Evolutionary conservation across 2,329 filamentous ascomycete genomes (phyloP).

Genomic region (Botryotinia narcissicola): DNA sequence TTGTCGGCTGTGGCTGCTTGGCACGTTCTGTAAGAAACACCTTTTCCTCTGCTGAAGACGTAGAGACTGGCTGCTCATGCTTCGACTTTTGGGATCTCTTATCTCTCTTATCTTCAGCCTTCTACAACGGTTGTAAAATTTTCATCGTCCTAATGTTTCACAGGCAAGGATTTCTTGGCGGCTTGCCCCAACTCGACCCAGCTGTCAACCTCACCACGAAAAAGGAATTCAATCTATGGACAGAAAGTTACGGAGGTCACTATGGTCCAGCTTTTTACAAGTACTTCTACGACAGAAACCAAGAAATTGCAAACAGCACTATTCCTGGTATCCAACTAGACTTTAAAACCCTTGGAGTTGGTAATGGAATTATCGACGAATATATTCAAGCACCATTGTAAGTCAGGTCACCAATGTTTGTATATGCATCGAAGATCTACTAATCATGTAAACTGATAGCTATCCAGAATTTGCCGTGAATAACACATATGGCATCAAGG

Average conservation of each 20-base stretch:
- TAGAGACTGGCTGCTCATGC: background rate
- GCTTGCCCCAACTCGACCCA: conserved; percentile 42
- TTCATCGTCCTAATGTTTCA: background rate
- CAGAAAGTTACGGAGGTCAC: conserved; percentile 52
- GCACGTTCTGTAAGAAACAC: conserved; percentile 44
- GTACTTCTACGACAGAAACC: conserved; percentile 59
- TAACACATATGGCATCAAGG: conserved; percentile 43
- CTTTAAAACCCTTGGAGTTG: conserved; percentile 61
- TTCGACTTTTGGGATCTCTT: background rate
- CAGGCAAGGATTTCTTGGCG: conserved; percentile 50
- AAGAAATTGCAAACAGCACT: conserved; percentile 49
- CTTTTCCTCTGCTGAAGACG: background rate
- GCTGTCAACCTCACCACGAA: conserved; percentile 28
- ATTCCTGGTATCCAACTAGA: conserved; percentile 54
- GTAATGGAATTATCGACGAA: conserved; percentile 67
- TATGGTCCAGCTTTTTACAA: conserved; percentile 49
- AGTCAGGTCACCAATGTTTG: conserved; percentile 8
- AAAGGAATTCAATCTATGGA: conserved; percentile 53
- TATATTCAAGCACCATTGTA: conserved; percentile 49
- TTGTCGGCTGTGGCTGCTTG: conserved; percentile 54
- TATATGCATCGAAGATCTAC: background rate
- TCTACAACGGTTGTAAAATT: background rate
- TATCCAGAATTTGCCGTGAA: conserved; percentile 45
- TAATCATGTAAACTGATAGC: conserved; percentile 16
- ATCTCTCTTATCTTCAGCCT: background rate